Percentiles rank a stretch among this genome's conserved stretches.
phyloP scores from a whole-genome alignment of 2,329 filamentous ascomycete genomes.

The Curvularia verruculosa region DNA sequence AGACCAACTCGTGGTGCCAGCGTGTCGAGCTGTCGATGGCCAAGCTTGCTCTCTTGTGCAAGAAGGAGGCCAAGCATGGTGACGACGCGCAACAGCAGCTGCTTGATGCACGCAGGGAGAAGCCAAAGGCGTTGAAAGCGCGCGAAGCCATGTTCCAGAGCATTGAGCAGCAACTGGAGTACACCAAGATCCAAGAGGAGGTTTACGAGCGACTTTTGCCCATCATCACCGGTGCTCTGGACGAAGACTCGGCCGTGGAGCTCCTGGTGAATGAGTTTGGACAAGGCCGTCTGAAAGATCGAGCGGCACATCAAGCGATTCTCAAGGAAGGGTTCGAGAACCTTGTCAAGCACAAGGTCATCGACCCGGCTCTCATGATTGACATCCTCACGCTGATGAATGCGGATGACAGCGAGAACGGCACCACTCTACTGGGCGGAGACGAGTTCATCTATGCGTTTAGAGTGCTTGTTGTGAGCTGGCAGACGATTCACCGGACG shows the following conservation, averaged over 20 bases:
- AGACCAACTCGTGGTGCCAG: constrained; percentile 87
- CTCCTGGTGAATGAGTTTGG: constrained; percentile 73
- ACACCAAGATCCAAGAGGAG: constrained; percentile 80
- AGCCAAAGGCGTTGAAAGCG: constrained; percentile 50
- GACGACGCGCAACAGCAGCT: constrained; percentile 53
- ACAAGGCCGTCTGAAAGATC: constrained; percentile 61
- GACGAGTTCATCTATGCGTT: constrained; percentile 79
- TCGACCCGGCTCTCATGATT: constrained; percentile 65
- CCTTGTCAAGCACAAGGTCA: constrained; percentile 72
- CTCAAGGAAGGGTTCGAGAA: constrained; percentile 73
- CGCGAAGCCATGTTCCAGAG: constrained; percentile 37
- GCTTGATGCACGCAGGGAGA: constrained; percentile 26
- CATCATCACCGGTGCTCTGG: constrained; percentile 73
- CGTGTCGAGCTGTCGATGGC: constrained; percentile 90
- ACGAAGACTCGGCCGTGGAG: constrained; percentile 77
- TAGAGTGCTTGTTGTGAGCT: constrained; percentile 59
- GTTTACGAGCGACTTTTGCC: constrained; percentile 74
- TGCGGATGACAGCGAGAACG: constrained; percentile 51
- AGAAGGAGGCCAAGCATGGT: constrained; percentile 55
- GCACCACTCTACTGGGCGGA: constrained; percentile 52
- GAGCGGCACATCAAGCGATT: constrained; percentile 70
- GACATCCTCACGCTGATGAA: constrained; percentile 83
- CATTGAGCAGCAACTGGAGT: constrained; percentile 66
- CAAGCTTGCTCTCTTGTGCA: constrained; percentile 70
- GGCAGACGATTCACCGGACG: constrained; percentile 57